Percentiles rank a stretch among this genome's conserved stretches.
phyloP scores from a whole-genome alignment of 2,329 filamentous ascomycete genomes.

The Calonectria crousiana region DNA sequence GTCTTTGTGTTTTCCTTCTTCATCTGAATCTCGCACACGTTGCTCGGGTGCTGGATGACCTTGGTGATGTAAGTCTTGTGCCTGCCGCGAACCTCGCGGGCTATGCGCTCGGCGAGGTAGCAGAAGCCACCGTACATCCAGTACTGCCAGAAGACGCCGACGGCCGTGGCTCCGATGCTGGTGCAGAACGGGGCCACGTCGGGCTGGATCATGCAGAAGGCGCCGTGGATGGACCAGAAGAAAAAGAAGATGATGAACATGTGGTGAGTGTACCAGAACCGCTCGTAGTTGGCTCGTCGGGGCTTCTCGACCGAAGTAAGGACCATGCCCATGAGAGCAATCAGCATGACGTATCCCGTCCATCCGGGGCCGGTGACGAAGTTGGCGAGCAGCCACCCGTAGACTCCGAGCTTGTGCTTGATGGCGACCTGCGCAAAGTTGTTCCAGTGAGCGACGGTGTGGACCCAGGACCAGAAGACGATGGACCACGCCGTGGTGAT shows the following conservation, averaged over 20 bases:
- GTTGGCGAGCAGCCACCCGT: conserved; percentile 82
- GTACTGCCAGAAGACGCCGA: conserved; percentile 90
- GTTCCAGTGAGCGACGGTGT: conserved; percentile 89
- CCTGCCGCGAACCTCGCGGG: conserved; percentile 81
- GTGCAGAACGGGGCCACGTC: conserved; percentile 84
- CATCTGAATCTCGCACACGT: conserved; percentile 91
- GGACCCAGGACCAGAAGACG: conserved; percentile 88
- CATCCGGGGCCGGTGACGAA: conserved; percentile 85
- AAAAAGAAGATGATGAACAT: conserved; percentile 90
- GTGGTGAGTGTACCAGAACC: conserved; percentile 93
- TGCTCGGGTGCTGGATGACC: conserved; percentile 89
- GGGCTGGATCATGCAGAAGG: conserved; percentile 91
- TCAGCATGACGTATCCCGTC: conserved; percentile 88
- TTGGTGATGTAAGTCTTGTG: conserved; percentile 91
- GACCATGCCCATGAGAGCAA: conserved; percentile 82
- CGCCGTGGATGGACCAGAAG: conserved; percentile 91
- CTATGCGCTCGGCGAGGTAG: conserved; percentile 83
- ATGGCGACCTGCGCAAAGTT: conserved; percentile 84
- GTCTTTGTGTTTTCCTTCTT: conserved; percentile 91
- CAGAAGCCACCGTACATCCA: conserved; percentile 88
- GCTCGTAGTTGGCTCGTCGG: conserved; percentile 84
- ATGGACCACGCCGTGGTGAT: conserved; percentile 89
- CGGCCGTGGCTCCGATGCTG: conserved; percentile 72
- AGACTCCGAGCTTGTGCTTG: conserved; percentile 81
- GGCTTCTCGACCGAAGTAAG: conserved; percentile 82